Percentiles rank a stretch among this genome's conserved stretches.
Conservation (phyloP, 495 filamentous ascomycete species). For the Margaritispora aquatica region DNA sequence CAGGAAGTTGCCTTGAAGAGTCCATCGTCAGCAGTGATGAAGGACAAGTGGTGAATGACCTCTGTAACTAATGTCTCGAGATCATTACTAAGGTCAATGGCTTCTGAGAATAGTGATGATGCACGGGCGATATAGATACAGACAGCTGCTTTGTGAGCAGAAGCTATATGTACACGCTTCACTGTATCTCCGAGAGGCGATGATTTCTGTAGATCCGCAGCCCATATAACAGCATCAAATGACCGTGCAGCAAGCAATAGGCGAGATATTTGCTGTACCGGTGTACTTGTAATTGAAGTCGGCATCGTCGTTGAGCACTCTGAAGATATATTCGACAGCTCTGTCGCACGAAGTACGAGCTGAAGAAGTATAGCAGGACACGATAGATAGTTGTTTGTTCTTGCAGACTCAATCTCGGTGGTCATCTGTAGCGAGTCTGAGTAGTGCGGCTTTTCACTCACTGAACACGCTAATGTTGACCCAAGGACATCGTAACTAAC, state of each 20-base stretch:
- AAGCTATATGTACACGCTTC: not conserved
- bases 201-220: not conserved
- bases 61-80: not conserved
- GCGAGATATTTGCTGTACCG: not conserved
- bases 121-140: not conserved
- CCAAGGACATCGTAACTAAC: too few species aligned
- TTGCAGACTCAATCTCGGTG: too few species aligned
- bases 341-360: too few species aligned
- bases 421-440: too few species aligned
- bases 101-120: not conserved
- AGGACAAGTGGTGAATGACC: not conserved
- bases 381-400: too few species aligned
- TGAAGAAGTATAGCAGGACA: too few species aligned
- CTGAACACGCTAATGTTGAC: too few species aligned
- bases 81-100: not conserved
- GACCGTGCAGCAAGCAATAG: not conserved
- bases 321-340: too few species aligned
- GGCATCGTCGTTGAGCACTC: too few species aligned
- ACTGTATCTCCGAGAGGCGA: not conserved
- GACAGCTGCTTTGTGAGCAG: not conserved
- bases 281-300: not conserved
- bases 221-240: not conserved
- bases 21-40: not conserved
- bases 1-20: conserved; percentile 2
- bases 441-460: too few species aligned